phyloP scores from a whole-genome alignment of 345 rosid genomes.

The Sonneratia caseolaris region DNA sequence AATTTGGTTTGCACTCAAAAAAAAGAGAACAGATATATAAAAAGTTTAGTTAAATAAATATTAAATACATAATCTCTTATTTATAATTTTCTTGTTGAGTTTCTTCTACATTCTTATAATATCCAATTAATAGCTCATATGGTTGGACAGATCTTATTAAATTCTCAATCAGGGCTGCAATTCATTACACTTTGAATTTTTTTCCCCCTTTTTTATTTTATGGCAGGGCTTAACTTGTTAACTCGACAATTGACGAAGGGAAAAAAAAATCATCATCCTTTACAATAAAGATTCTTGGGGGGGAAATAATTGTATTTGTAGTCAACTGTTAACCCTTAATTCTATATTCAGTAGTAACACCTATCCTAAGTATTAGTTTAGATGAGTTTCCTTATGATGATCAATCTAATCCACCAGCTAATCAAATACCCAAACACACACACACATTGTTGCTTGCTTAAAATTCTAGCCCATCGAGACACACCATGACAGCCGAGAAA shows the following conservation, averaged over 20 bases:
- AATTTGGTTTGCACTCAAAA: too few species aligned
- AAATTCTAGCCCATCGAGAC: not conserved
- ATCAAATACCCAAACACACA: not conserved
- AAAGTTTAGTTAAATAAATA: too few species aligned
- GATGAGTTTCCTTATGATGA: not conserved
- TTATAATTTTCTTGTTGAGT: too few species aligned
- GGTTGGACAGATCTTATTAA: too few species aligned
- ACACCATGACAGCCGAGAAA: not conserved
- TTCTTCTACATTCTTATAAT: too few species aligned
- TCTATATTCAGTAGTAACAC: not conserved
- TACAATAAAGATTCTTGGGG: not conserved
- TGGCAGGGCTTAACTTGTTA: not conserved
- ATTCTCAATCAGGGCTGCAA: too few species aligned
- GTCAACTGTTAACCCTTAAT: not conserved
- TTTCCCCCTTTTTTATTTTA: too few species aligned
- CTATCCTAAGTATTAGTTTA: not conserved
- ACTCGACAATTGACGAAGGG: not conserved
- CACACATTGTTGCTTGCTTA: not conserved
- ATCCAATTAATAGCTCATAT: too few species aligned
- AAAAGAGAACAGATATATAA: too few species aligned
- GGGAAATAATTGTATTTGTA: not conserved
- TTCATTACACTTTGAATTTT: too few species aligned
- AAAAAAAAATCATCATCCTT: not conserved
- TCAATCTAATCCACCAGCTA: not conserved
- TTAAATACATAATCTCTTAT: too few species aligned